These are phyloP conservation scores for Solioccasus polychromus DNA, from an alignment of 768 basidiomycete species.

Conservation along the genomic window DNA sequence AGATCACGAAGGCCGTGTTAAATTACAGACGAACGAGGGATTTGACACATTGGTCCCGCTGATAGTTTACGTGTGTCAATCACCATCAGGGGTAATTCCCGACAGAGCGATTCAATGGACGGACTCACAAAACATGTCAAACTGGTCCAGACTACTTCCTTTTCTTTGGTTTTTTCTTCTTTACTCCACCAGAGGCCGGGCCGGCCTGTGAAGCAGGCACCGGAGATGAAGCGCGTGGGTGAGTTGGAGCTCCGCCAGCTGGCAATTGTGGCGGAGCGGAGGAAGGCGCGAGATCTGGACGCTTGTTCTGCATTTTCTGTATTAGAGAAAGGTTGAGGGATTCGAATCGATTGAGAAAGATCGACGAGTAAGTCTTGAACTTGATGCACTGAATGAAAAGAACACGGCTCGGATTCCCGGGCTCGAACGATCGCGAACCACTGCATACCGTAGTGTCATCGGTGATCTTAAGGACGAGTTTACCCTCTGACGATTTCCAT, in stretches of 20 bases:
- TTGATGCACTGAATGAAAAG: constrained; percentile 72
- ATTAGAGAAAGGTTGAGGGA: constrained; percentile 83
- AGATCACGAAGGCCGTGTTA: constrained; percentile 1
- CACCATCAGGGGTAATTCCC: background rate
- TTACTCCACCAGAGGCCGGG: constrained; percentile 56
- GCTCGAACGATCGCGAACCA: no score
- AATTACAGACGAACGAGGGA: constrained; percentile 5
- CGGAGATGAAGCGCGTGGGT: constrained; percentile 34
- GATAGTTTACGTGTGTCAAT: constrained; percentile 5
- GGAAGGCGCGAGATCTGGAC: constrained; percentile 32
- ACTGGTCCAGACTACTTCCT: constrained; percentile 48
- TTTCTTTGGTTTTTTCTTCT: constrained; percentile 85
- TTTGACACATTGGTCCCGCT: constrained; percentile 3
- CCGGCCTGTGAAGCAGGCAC: constrained; percentile 31
- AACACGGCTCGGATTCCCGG: no score
- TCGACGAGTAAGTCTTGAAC: constrained; percentile 92
- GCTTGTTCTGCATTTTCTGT: constrained; percentile 79
- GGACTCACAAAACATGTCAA: constrained; percentile 14
- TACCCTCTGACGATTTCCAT: constrained; percentile 82
- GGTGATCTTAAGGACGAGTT: constrained; percentile 91
- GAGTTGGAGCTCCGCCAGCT: constrained; percentile 19
- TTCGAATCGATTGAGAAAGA: constrained; percentile 96
- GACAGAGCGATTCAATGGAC: background rate
- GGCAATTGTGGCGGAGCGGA: constrained; percentile 15
- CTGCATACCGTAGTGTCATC: constrained; percentile 85